Evolutionary conservation across 805 yeast species (phyloP).

Genomic region (Lachancea thermotolerans): DNA sequence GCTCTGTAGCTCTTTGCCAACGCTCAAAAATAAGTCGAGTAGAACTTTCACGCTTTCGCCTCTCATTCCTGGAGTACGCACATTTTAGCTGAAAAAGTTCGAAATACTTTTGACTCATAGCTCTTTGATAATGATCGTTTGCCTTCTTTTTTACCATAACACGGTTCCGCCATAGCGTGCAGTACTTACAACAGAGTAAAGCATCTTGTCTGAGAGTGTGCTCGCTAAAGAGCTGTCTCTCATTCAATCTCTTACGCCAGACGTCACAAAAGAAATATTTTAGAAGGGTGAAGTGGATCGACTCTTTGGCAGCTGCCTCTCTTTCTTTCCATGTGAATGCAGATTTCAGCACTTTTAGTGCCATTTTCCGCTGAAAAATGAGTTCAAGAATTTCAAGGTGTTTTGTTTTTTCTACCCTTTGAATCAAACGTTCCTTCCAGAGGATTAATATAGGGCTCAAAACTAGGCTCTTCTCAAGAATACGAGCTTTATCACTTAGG

Average conservation of each 20-base stretch:
- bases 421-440: neutral
- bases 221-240: constrained; percentile 1
- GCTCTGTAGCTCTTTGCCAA: neutral
- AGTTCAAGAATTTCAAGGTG: constrained; percentile 7
- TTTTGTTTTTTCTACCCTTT: neutral
- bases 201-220: neutral
- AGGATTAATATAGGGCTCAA: neutral
- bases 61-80: too few relatives aligned
- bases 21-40: neutral
- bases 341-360: constrained; percentile 6
- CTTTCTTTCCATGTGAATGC: constrained; percentile 8
- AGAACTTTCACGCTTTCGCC: neutral
- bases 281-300: constrained; percentile 7
- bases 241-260: constrained; percentile 20
- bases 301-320: constrained; percentile 9
- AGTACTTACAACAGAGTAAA: neutral
- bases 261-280: constrained; percentile 12
- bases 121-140: neutral
- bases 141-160: neutral
- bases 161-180: neutral
- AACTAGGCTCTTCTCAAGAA: neutral
- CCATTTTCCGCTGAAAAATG: constrained; percentile 9
- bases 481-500: neutral
- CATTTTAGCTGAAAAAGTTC: neutral
- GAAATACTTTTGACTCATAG: neutral